These are phyloP conservation scores for Saprolegnia parasitica DNA, from an alignment of 352 stramenopile species.

Conservation along the genomic window DNA sequence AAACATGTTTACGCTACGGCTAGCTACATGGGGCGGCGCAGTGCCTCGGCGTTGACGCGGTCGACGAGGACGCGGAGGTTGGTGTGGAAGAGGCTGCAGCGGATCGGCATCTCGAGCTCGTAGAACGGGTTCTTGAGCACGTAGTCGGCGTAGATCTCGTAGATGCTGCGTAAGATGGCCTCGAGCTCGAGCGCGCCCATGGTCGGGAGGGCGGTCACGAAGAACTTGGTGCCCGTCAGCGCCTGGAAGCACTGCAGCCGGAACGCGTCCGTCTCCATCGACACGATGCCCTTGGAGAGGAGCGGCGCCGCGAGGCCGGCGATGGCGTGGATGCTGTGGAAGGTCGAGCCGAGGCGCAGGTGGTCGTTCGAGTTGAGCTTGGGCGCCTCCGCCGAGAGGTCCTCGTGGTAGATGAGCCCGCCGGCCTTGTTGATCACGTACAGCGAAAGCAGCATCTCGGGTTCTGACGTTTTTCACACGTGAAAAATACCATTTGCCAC, in stretches of 20 bases:
- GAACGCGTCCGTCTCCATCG: slow-evolving; percentile 89
- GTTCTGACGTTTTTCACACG: not conserved
- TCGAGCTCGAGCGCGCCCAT: slow-evolving; percentile 58
- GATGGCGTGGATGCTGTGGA: slow-evolving; percentile 93
- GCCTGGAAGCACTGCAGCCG: slow-evolving; percentile 91
- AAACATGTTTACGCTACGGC: not conserved
- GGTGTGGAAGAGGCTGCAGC: slow-evolving; percentile 89
- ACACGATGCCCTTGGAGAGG: slow-evolving; percentile 83
- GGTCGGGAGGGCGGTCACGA: slow-evolving; percentile 87
- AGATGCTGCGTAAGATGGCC: slow-evolving; percentile 79
- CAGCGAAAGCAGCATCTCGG: slow-evolving; percentile 85
- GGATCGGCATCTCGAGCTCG: slow-evolving; percentile 93
- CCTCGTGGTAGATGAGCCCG: slow-evolving; percentile 90
- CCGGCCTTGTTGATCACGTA: slow-evolving; percentile 94
- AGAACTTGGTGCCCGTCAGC: slow-evolving; percentile 90
- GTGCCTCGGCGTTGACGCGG: slow-evolving; percentile 63
- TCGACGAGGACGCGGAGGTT: slow-evolving; percentile 86
- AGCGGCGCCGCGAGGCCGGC: slow-evolving; percentile 79
- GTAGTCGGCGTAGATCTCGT: slow-evolving; percentile 94
- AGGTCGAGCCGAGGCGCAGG: slow-evolving; percentile 90
- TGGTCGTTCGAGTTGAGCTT: slow-evolving; percentile 90
- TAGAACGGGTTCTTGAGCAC: slow-evolving; percentile 97
- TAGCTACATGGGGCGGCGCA: slow-evolving; percentile 11
- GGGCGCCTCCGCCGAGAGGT: slow-evolving; percentile 78
- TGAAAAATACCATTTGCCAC: too few relatives aligned